Conservation (phyloP, 129 eudicot genomes). For the Pittosporum tobira region DNA sequence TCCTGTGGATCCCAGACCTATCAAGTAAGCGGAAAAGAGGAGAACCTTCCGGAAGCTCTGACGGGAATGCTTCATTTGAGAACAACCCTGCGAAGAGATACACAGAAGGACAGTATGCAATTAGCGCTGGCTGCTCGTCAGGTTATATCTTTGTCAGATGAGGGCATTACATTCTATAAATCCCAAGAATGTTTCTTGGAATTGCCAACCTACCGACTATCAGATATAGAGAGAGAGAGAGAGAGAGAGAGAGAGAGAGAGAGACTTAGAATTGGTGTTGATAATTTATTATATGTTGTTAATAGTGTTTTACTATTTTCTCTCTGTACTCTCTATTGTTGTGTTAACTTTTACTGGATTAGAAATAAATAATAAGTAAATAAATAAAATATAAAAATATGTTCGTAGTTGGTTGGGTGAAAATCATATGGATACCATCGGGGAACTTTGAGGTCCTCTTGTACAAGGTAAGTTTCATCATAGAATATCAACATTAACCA, state of each 20-base stretch:
- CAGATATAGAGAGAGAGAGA: background rate
- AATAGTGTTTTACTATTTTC: background rate
- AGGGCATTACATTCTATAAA: constrained; percentile 2
- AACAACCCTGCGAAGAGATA: constrained; percentile 9
- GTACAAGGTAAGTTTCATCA: no score
- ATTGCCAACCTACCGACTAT: background rate
- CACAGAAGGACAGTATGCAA: constrained; percentile 36
- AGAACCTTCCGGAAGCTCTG: constrained; percentile 21
- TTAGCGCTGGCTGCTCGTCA: constrained; percentile 63
- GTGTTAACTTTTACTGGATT: background rate
- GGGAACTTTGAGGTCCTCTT: no score
- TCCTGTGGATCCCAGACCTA: constrained; percentile 36
- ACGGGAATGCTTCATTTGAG: constrained; percentile 23
- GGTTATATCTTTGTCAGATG: constrained; percentile 50
- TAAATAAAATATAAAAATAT: no score
- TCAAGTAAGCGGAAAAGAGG: constrained; percentile 74
- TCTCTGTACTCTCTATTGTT: background rate
- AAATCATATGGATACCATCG: no score
- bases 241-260: no score
- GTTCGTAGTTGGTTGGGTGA: no score
- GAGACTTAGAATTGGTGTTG: constrained; percentile 1
- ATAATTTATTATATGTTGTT: constrained; percentile 11
- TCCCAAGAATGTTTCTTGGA: constrained; percentile 11
- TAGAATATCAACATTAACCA: no score
- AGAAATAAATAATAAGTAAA: no score